phyloP scores from a whole-genome alignment of 2,329 filamentous ascomycete species.

The Apiospora koreana region DNA sequence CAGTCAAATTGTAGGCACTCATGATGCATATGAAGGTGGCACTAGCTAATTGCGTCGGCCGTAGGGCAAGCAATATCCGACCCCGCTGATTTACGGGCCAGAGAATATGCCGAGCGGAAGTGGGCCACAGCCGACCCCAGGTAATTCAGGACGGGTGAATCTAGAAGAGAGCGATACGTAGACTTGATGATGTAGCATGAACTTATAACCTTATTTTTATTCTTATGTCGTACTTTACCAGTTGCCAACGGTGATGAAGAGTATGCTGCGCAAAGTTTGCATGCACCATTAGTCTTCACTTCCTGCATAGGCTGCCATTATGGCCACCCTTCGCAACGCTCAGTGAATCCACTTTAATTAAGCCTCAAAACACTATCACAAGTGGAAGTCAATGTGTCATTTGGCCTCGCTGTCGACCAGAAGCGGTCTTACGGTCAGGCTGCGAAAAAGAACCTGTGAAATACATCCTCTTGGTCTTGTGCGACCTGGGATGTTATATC shows the following conservation, averaged over 20 bases:
- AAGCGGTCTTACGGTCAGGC: too few relatives aligned
- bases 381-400: too few relatives aligned
- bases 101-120: not conserved
- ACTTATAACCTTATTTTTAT: not conserved
- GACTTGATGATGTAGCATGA: not conserved
- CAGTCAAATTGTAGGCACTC: not conserved
- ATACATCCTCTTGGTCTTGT: too few relatives aligned
- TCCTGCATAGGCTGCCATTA: not conserved
- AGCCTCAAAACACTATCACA: too few relatives aligned
- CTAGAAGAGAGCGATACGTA: not conserved
- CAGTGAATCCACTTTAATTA: too few relatives aligned
- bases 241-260: not conserved
- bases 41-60: not conserved
- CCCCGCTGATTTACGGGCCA: not conserved
- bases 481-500: too few relatives aligned
- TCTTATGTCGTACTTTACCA: not conserved
- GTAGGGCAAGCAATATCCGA: not conserved
- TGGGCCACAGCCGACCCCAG: not conserved
- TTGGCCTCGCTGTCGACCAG: too few relatives aligned
- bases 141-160: not conserved
- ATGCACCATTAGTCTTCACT: not conserved
- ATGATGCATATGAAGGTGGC: not conserved
- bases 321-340: not conserved
- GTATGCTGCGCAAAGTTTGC: not conserved
- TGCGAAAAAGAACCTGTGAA: too few relatives aligned